Conservation (phyloP, 225 moss, liverwort and hornwort species). For the Marchantia polymorpha region DNA sequence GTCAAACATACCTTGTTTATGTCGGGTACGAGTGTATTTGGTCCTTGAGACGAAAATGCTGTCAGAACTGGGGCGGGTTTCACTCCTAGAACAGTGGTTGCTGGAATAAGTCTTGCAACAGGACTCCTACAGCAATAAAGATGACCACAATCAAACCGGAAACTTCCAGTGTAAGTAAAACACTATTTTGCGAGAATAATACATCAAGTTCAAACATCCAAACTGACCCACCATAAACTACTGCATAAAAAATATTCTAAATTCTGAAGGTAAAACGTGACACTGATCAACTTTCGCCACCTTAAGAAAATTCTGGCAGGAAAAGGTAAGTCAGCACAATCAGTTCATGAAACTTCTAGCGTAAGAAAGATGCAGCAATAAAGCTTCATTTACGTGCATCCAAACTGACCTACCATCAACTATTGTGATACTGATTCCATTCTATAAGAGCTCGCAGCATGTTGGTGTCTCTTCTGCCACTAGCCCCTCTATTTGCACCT, state of each 20-base stretch:
- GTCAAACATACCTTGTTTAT: conserved; percentile 34
- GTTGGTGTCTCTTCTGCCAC: too few relatives aligned
- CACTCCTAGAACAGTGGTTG: conserved; percentile 45
- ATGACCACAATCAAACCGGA: neutral
- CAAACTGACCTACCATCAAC: neutral
- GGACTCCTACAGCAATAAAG: conserved; percentile 31
- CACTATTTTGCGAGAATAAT: neutral
- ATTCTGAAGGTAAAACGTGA: neutral
- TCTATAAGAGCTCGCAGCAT: neutral
- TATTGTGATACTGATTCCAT: neutral
- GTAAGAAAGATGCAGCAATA: too few relatives aligned
- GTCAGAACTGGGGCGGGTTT: conserved; percentile 62
- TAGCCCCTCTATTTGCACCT: neutral
- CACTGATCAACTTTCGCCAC: neutral
- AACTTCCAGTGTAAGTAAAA: too few relatives aligned
- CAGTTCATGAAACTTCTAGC: neutral
- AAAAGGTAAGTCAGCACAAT: neutral
- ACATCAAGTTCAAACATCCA: too few relatives aligned
- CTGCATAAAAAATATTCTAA: neutral
- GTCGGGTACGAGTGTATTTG: conserved; percentile 36
- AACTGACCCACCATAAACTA: neutral
- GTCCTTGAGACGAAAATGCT: conserved; percentile 60
- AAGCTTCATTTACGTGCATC: neutral
- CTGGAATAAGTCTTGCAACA: conserved; percentile 26
- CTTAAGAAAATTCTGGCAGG: neutral